Conservation (phyloP, 768 basidiomycete genomes). For the Tulasnella sp. region DNA sequence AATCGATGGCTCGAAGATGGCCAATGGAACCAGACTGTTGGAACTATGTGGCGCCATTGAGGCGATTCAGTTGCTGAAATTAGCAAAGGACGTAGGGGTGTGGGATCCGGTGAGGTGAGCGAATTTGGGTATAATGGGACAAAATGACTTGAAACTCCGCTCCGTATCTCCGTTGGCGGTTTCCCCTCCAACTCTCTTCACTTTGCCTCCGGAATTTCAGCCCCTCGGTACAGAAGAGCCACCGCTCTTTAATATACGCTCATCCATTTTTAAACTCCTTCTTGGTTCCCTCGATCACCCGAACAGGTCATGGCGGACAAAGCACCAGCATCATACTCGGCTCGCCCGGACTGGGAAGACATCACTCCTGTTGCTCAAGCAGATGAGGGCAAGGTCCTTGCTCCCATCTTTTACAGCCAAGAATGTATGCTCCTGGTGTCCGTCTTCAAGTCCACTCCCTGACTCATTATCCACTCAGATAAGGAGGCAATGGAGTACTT, state of each 20-base stretch:
- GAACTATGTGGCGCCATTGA: neutral
- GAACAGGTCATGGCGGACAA: neutral
- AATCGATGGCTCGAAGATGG: no score
- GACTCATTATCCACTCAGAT: slow-evolving; percentile 47
- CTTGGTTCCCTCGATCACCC: neutral
- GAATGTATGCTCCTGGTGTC: slow-evolving; percentile 61
- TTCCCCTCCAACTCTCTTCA: neutral
- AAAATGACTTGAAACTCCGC: neutral
- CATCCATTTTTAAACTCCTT: neutral
- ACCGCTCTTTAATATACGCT: neutral
- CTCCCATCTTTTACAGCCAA: slow-evolving; percentile 84
- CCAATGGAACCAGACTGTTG: no score
- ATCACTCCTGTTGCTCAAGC: slow-evolving; percentile 75
- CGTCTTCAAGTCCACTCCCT: slow-evolving; percentile 20
- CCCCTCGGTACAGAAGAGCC: neutral
- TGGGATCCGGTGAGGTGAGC: neutral
- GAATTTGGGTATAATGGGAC: neutral
- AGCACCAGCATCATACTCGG: slow-evolving; percentile 44
- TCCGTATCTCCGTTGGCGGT: neutral
- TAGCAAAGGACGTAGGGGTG: neutral
- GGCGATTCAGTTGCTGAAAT: neutral
- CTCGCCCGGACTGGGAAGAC: slow-evolving; percentile 74
- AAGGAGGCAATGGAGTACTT: slow-evolving; percentile 92
- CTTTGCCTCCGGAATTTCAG: neutral
- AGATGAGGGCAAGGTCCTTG: slow-evolving; percentile 71